A percentile compares a stretch with the other conserved stretches of the same genome.
These are phyloP conservation scores for Cymbopogon citratus DNA, from an alignment of 176 grass and related monocot genomes.

Conservation along the genomic window DNA sequence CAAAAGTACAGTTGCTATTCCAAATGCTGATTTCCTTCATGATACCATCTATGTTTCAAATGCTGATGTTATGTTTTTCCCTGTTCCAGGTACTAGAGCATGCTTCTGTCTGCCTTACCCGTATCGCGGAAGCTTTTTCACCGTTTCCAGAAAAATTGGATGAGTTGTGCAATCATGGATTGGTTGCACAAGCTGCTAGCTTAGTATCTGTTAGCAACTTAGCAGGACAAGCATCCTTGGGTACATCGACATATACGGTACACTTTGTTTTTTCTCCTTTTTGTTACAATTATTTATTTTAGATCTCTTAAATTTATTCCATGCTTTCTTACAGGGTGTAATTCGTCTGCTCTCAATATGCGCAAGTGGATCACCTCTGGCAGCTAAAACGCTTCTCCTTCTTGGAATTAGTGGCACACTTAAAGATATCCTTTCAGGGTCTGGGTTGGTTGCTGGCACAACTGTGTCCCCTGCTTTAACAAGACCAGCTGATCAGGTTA, in stretches of 20 bases:
- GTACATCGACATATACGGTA: slow-evolving; percentile 87
- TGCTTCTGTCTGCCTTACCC: slow-evolving; percentile 80
- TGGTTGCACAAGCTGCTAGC: slow-evolving; percentile 73
- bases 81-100: slow-evolving; percentile 70
- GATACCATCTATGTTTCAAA: slow-evolving; percentile 5
- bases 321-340: slow-evolving; percentile 53
- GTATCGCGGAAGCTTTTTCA: slow-evolving; percentile 76
- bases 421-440: slow-evolving; percentile 83
- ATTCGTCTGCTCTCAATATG: slow-evolving; percentile 80
- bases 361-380: slow-evolving; percentile 64
- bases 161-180: slow-evolving; percentile 76
- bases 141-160: slow-evolving; percentile 72
- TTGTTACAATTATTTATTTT: not conserved
- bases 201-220: slow-evolving; percentile 71
- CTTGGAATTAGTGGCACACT: slow-evolving; percentile 77
- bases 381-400: slow-evolving; percentile 83
- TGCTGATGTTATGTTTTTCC: slow-evolving; percentile 3
- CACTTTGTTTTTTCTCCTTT: not conserved
- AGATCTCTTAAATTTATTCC: not conserved
- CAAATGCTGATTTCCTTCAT: slow-evolving; percentile 2
- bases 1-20: slow-evolving; percentile 52
- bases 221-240: slow-evolving; percentile 65
- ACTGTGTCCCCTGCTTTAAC: slow-evolving; percentile 63
- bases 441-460: slow-evolving; percentile 58
- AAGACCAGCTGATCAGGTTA: slow-evolving; percentile 80